Evolutionary conservation across 805 yeast genomes (phyloP).

Genomic region (Wickerhamiella sorbophila): DNA sequence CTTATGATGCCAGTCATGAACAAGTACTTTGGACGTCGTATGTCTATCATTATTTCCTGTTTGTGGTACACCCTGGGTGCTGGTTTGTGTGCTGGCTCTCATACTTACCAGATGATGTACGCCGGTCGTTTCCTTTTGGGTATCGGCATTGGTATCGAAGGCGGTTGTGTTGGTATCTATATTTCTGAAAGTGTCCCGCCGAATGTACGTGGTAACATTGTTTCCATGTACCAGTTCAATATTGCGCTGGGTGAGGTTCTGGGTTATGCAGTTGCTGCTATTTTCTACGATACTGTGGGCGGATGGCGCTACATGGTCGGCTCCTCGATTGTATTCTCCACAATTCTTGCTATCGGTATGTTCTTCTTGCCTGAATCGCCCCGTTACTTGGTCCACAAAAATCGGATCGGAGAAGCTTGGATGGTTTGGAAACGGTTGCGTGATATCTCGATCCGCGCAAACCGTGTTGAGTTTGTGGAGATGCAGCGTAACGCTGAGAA

Average conservation of each 20-base stretch:
- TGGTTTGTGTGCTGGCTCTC: slow-evolving; percentile 40
- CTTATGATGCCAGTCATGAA: slow-evolving; percentile 44
- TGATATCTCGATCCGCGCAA: slow-evolving; percentile 30
- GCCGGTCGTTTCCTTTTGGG: slow-evolving; percentile 50
- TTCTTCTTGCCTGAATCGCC: slow-evolving; percentile 49
- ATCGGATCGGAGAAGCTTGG: slow-evolving; percentile 36
- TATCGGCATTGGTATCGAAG: slow-evolving; percentile 51
- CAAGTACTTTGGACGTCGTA: slow-evolving; percentile 41
- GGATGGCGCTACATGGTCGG: slow-evolving; percentile 60
- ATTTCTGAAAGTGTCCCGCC: slow-evolving; percentile 49
- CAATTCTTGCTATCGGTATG: slow-evolving; percentile 36
- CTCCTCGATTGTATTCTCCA: slow-evolving; percentile 44
- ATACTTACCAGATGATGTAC: slow-evolving; percentile 34
- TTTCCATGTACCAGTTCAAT: slow-evolving; percentile 48
- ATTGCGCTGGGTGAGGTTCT: slow-evolving; percentile 54
- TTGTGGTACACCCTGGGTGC: slow-evolving; percentile 49
- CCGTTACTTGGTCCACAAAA: slow-evolving; percentile 41
- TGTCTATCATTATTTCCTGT: slow-evolving; percentile 42
- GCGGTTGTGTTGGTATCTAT: slow-evolving; percentile 49
- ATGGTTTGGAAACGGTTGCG: slow-evolving; percentile 39
- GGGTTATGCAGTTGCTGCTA: slow-evolving; percentile 51
- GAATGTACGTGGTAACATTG: slow-evolving; percentile 42
- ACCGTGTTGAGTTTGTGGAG: slow-evolving; percentile 42
- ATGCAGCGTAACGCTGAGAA: slow-evolving; percentile 39
- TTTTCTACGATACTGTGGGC: slow-evolving; percentile 39